Conservation (phyloP, 345 rosid genomes). For the Gossypium bickii region DNA sequence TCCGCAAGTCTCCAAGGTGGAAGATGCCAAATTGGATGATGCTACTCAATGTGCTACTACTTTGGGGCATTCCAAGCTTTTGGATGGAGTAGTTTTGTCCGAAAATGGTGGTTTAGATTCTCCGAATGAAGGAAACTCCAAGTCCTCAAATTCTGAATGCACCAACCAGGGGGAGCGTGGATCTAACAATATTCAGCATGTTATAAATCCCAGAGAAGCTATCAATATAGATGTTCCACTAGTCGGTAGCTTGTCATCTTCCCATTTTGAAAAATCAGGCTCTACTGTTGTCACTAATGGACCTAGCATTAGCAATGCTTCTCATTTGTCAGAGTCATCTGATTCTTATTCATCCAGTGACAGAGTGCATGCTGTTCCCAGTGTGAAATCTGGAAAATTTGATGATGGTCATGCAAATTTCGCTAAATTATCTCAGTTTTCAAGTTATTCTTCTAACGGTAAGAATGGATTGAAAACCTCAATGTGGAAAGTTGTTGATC, state of each 20-base stretch:
- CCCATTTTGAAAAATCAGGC: slow-evolving; percentile 27
- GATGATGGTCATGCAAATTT: slow-evolving; percentile 29
- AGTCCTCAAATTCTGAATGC: slow-evolving; percentile 24
- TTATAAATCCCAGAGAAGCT: slow-evolving; percentile 23
- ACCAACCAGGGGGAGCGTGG: slow-evolving; percentile 4
- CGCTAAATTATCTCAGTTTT: slow-evolving; percentile 24
- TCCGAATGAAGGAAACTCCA: slow-evolving; percentile 18
- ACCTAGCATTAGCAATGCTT: slow-evolving; percentile 17
- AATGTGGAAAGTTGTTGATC: slow-evolving; percentile 60
- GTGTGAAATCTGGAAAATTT: slow-evolving; percentile 32
- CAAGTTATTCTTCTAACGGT: slow-evolving; percentile 35
- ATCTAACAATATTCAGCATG: slow-evolving; percentile 8
- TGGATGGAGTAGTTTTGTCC: slow-evolving; percentile 21
- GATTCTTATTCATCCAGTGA: slow-evolving; percentile 27
- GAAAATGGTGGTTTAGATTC: slow-evolving; percentile 22
- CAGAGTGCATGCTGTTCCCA: slow-evolving; percentile 27
- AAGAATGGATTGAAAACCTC: slow-evolving; percentile 56
- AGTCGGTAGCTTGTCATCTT: slow-evolving; percentile 19
- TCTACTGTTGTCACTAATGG: slow-evolving; percentile 22
- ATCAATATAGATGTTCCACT: slow-evolving; percentile 16
- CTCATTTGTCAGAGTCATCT: slow-evolving; percentile 31
- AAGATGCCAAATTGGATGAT: slow-evolving; percentile 25
- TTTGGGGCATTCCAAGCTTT: slow-evolving; percentile 17
- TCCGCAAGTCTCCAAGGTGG: slow-evolving; percentile 27
- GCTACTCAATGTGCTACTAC: slow-evolving; percentile 21